Percentiles rank a stretch among this genome's conserved stretches.
Evolutionary conservation across 2,329 filamentous ascomycete genomes (phyloP).

Genomic region (Xylaria hypoxylon): DNA sequence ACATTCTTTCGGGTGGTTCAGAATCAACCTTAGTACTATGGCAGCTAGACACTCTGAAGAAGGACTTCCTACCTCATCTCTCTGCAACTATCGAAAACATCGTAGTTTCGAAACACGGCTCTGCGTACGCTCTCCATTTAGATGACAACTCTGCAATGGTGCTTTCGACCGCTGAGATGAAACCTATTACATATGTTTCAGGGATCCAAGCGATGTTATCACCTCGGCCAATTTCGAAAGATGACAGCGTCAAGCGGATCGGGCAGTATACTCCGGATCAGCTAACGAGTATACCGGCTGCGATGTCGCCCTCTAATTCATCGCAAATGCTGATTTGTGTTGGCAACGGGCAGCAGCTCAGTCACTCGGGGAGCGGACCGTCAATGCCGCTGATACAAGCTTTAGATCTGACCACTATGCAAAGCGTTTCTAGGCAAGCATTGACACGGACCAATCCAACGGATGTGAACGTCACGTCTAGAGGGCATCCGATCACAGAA

Average conservation of each 20-base stretch:
- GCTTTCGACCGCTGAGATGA: slow-evolving; percentile 88
- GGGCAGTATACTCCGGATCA: slow-evolving; percentile 60
- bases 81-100: slow-evolving; percentile 87
- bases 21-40: slow-evolving; percentile 92
- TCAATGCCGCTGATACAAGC: slow-evolving; percentile 78
- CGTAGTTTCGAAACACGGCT: slow-evolving; percentile 80
- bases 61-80: slow-evolving; percentile 89
- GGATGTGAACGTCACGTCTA: slow-evolving; percentile 79
- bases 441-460: slow-evolving; percentile 89
- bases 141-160: slow-evolving; percentile 94
- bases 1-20: slow-evolving; percentile 90
- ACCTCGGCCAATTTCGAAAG: slow-evolving; percentile 63
- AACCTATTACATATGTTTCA: slow-evolving; percentile 84
- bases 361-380: slow-evolving; percentile 61
- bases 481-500: slow-evolving; percentile 77
- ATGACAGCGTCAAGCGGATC: slow-evolving; percentile 64
- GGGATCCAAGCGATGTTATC: slow-evolving; percentile 77
- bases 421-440: slow-evolving; percentile 86
- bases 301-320: slow-evolving; percentile 70
- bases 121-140: slow-evolving; percentile 85
- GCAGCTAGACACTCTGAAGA: slow-evolving; percentile 89
- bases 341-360: slow-evolving; percentile 69
- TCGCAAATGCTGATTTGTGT: slow-evolving; percentile 77
- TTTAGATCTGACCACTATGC: slow-evolving; percentile 83
- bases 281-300: slow-evolving; percentile 65